Evolutionary conservation across 2,329 filamentous ascomycete species (phyloP).

Genomic region (Grosmannia serpens): DNA sequence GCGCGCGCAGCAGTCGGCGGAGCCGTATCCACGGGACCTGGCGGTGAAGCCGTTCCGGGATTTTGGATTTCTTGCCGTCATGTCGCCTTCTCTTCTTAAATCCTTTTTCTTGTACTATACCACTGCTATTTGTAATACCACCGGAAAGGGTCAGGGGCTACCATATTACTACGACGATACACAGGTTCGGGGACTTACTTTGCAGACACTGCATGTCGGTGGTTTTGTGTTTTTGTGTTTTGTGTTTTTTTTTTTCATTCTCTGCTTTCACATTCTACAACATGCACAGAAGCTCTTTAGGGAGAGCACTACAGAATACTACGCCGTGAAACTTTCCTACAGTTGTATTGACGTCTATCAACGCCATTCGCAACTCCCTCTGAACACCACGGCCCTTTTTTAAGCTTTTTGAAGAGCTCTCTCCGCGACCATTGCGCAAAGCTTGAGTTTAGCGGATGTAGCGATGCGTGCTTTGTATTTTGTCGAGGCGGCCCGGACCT

Average conservation of each 20-base stretch:
- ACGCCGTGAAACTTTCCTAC: not conserved
- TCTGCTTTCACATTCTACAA: not conserved
- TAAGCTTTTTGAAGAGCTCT: no score
- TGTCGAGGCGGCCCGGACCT: no score
- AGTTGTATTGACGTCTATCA: no score
- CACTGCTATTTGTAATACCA: not conserved
- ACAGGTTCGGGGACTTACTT: not conserved
- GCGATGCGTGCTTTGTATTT: no score
- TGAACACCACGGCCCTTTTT: no score
- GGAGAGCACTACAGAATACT: not conserved
- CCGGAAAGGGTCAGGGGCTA: not conserved
- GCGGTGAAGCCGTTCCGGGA: conserved; percentile 26
- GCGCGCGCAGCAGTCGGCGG: conserved; percentile 28
- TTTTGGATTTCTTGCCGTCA: not conserved
- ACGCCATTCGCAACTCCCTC: no score
- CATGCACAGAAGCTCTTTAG: not conserved
- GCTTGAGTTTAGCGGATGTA: no score
- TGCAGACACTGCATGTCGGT: not conserved
- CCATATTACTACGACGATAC: not conserved
- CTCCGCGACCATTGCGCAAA: no score
- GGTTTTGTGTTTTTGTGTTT: not conserved
- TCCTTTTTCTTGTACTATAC: not conserved
- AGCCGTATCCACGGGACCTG: conserved; percentile 43
- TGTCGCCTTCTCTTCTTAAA: not conserved
- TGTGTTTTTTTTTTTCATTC: not conserved